Evolutionary conservation across 1,284 basidiomycete species (phyloP), one percentile per base, ranked within the genome.

Genomic region (Moesziomyces parantarcticus): DNA sequence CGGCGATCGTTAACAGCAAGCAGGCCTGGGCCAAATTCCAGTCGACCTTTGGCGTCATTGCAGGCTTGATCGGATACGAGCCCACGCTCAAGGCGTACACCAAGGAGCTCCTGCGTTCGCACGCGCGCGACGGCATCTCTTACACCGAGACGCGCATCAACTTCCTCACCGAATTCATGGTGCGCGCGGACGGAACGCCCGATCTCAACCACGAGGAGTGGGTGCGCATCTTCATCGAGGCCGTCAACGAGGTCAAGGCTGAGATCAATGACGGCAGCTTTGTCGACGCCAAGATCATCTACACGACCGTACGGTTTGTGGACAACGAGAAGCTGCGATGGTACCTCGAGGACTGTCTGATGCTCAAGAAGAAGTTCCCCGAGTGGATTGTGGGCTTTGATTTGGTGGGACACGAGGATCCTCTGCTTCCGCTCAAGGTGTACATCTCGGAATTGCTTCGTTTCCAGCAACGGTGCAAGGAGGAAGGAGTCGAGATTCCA

Each of bases 301-400:
- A 92, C 79, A 86, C 87, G 3, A 90, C 90, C 0, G 78, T 91
- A 32, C 87, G 90, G 14, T 85, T 87, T 71, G 85, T 91, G 50
- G 85, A 87, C 2, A 83, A 85, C 16, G 88, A 90, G 57, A 88
- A 89, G 63, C 80, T 92, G 25, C 86, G 88, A 36, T 89, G 88
- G 88, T 89, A 90, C 78, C 83, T 89, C 22, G 89, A 91, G 50
- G 91, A 92, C 76, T 92, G 91, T 68, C 88, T 92, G 51, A 83
- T 85, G 9, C 85, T 92, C 60, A 92, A 91, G 81, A 88, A 90
- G 76, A 87, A 89, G 65, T 92, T 91, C 77, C 91, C 91, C 10
- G 87, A 91, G 69, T 84, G 91, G 50, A 90, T 92, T 54, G 88
- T 88, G 26, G 91, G 91, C 1, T 93, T 92, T 74, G 92, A 93